Evolutionary conservation across 1,139 yeast species (phyloP).

Genomic region (Protomyces inundatus): DNA sequence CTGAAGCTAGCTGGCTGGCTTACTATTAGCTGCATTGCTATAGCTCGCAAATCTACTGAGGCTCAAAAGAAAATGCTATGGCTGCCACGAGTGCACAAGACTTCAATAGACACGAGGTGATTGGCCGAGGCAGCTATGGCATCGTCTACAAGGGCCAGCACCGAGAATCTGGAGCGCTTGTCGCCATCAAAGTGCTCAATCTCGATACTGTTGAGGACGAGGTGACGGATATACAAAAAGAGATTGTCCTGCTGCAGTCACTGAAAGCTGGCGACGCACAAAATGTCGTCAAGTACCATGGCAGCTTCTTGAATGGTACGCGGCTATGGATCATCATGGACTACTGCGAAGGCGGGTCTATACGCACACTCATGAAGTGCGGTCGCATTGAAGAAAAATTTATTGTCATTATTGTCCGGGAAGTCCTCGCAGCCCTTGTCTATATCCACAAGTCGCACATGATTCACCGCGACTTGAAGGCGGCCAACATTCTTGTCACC

Average conservation of each 20-base stretch:
- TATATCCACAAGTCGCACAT: conserved; percentile 86
- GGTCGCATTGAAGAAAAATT: conserved; percentile 84
- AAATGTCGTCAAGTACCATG: conserved; percentile 88
- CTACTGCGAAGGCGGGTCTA: conserved; percentile 93
- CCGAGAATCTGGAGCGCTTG: conserved; percentile 62
- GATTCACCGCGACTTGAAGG: conserved; percentile 91
- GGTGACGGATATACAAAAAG: conserved; percentile 89
- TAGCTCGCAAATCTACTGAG: too few species aligned
- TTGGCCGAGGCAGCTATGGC: conserved; percentile 96
- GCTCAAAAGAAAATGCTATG: neutral
- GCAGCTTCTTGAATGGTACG: conserved; percentile 78
- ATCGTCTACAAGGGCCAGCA: conserved; percentile 83
- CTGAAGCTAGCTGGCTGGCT: too few species aligned
- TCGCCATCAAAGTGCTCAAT: conserved; percentile 88
- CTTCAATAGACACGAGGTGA: conserved; percentile 78
- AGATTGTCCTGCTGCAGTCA: conserved; percentile 78
- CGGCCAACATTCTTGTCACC: conserved; percentile 86
- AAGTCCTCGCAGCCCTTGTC: conserved; percentile 67
- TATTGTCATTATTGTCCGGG: conserved; percentile 75
- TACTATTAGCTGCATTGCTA: too few species aligned
- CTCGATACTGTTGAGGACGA: conserved; percentile 93
- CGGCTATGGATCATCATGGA: conserved; percentile 98
- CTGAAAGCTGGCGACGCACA: conserved; percentile 65
- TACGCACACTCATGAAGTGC: conserved; percentile 78
- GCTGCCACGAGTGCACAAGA: conserved; percentile 31